Percentiles rank a stretch among this genome's conserved stretches.
Evolutionary conservation across 2,329 filamentous ascomycete species (phyloP).

Genomic region (Periconia sp.): DNA sequence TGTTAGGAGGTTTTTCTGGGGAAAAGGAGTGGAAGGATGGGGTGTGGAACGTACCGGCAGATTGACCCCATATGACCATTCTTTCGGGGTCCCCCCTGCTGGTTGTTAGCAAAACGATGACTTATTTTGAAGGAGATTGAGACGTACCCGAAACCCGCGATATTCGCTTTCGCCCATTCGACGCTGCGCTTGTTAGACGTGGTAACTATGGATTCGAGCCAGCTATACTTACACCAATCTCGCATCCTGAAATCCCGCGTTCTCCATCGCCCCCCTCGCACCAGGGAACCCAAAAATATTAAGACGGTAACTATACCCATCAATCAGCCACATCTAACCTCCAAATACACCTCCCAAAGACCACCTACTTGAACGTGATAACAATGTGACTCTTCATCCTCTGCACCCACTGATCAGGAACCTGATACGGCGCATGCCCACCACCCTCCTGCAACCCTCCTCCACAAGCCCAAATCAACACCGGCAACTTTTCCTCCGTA

Average conservation of each 20-base stretch:
- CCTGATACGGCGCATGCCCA: constrained; percentile 45
- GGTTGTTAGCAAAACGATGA: not conserved
- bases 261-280: constrained; percentile 28
- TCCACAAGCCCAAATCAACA: constrained; percentile 52
- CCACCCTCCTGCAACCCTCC: constrained; percentile 51
- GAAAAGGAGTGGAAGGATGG: too few relatives aligned
- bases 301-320: constrained; percentile 31
- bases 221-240: not conserved
- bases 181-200: constrained; percentile 45
- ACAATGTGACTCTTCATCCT: constrained; percentile 41
- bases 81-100: constrained; percentile 33
- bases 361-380: constrained; percentile 32
- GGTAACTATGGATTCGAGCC: constrained; percentile 22
- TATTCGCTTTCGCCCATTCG: constrained; percentile 46
- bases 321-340: not conserved
- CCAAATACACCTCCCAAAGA: too few relatives aligned
- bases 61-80: constrained; percentile 46
- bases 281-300: constrained; percentile 46
- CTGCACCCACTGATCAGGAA: constrained; percentile 29
- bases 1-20: too few relatives aligned
- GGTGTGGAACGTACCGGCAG: constrained; percentile 1
- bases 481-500: constrained; percentile 34
- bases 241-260: not conserved
- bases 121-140: not conserved
- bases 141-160: constrained; percentile 28